Evolutionary conservation across 208 protist genomes (phyloP).

Genomic region (Blechomonas ayalai): DNA sequence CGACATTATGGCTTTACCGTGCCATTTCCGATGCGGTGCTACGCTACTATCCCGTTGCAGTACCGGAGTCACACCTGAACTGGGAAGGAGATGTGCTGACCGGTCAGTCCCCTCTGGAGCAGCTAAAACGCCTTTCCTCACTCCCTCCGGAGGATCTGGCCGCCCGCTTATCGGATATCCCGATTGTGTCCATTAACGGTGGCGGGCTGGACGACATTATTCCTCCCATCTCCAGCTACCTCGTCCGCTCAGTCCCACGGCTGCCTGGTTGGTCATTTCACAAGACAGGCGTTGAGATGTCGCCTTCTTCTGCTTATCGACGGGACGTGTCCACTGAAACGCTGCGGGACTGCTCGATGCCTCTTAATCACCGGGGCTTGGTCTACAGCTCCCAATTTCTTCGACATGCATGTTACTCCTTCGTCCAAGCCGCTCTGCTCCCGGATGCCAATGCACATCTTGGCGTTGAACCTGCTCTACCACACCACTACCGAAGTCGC

Average conservation of each 20-base stretch:
- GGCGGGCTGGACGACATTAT: constrained; percentile 68
- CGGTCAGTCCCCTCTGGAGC: constrained; percentile 7
- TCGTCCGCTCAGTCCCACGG: constrained; percentile 37
- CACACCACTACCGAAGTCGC: constrained; percentile 15
- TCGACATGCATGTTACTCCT: constrained; percentile 32
- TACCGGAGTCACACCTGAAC: constrained; percentile 1
- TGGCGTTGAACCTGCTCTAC: constrained; percentile 21
- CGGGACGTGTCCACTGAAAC: constrained; percentile 63
- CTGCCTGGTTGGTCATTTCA: constrained; percentile 3
- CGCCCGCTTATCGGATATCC: constrained; percentile 23
- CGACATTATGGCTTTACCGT: constrained; percentile 36
- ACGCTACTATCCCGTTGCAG: constrained; percentile 7
- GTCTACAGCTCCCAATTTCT: constrained; percentile 75
- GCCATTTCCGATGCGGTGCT: constrained; percentile 30
- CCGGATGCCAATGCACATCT: constrained; percentile 25
- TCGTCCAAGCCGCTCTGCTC: constrained; percentile 51
- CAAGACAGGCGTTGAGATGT: neutral
- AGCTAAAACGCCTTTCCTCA: constrained; percentile 17
- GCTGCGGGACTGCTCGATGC: constrained; percentile 47
- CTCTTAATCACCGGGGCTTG: constrained; percentile 65
- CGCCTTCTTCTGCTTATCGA: constrained; percentile 9
- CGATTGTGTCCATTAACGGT: constrained; percentile 53
- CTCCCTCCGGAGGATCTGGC: constrained; percentile 21
- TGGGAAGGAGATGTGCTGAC: constrained; percentile 9
- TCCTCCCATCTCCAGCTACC: constrained; percentile 35